Conservation (phyloP, 2,329 filamentous ascomycete genomes). For the Beauveria sp. region DNA sequence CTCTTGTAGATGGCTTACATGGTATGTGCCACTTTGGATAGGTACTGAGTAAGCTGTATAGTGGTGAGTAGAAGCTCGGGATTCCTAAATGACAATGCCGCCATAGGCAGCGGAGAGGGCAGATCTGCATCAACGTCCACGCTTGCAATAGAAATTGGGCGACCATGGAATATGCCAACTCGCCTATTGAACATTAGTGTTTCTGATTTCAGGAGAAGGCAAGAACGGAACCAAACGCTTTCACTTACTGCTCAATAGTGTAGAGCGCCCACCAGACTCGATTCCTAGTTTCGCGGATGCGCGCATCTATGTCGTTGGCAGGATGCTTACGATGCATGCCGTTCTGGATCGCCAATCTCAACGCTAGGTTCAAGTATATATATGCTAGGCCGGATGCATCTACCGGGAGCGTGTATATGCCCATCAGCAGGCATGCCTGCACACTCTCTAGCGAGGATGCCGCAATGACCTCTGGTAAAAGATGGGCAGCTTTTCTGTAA, state of each 20-base stretch:
- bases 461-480: conserved; percentile 50
- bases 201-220: background rate
- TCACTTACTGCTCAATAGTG: conserved; percentile 45
- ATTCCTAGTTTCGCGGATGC: conserved; percentile 44
- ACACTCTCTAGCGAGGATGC: conserved; percentile 49
- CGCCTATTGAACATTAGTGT: conserved; percentile 28
- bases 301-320: conserved; percentile 37
- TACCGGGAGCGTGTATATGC: conserved; percentile 46
- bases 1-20: conserved; percentile 20
- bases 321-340: conserved; percentile 49
- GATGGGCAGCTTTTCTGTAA: conserved; percentile 46
- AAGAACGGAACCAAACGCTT: background rate
- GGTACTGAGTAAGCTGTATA: conserved; percentile 28
- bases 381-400: conserved; percentile 50
- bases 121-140: conserved; percentile 47
- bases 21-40: conserved; percentile 32
- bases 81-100: conserved; percentile 32
- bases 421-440: conserved; percentile 49
- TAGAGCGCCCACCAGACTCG: conserved; percentile 52
- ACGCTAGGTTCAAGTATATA: conserved; percentile 47
- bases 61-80: conserved; percentile 39
- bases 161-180: conserved; percentile 48
- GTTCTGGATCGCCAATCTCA: conserved; percentile 52
- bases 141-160: conserved; percentile 45
- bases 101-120: conserved; percentile 38